Base-by-base conservation (phyloP, 2,329 filamentous ascomycete genomes). In the Rutstroemia sp. region DNA sequence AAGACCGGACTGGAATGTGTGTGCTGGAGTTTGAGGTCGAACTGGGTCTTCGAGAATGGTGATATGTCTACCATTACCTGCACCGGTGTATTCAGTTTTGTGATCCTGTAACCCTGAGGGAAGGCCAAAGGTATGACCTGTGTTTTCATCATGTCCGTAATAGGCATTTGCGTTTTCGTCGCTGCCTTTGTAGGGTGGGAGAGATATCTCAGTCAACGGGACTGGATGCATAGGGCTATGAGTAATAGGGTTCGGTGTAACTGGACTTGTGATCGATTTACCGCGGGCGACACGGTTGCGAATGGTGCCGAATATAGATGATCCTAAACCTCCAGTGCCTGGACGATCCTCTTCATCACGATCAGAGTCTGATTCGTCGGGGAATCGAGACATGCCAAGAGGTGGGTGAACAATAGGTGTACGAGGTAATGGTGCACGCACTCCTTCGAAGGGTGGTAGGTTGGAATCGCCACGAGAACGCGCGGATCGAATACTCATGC, bases 371-470 rank as follows among this genome's bases (percentile, higher is more conserved):
- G 86, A 80, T 9, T 85, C 80, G 17, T 80, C 78, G 0, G 91
- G 90, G 68, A 96, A 89, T 38, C 82, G 83, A 0, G 90, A 88
- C 89, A 96, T 95, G 48, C 92, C 92, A 8, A 96, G 74, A 0
- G 91, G 91, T 1, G 88, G 89, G 67, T 94, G 88, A 0, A 19
- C 73, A 66, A 49, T 72, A 69, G 44, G 70, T 59, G 57, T 66
- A 54, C 45, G 61, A 54, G 60, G 51, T 9, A 19, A 19, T 51
- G 57, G 58, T 51, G 56, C 58, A 38, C 56, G 59, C 23, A 56
- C 42, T 21, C 70, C 67, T 54, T 71, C 69, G n/a, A 47, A 25
- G 52, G 40, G 48, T 38, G 65, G 64, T 52, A 65, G 61, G 44
- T 60, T 60, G 69, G 71, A 54, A 68, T 56, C 61, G 5, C 50